A percentile compares a stretch with the other conserved stretches of the same genome.
Evolutionary conservation across 1,139 yeast species (phyloP).

Genomic region (Scheffersomyces quercinus): DNA sequence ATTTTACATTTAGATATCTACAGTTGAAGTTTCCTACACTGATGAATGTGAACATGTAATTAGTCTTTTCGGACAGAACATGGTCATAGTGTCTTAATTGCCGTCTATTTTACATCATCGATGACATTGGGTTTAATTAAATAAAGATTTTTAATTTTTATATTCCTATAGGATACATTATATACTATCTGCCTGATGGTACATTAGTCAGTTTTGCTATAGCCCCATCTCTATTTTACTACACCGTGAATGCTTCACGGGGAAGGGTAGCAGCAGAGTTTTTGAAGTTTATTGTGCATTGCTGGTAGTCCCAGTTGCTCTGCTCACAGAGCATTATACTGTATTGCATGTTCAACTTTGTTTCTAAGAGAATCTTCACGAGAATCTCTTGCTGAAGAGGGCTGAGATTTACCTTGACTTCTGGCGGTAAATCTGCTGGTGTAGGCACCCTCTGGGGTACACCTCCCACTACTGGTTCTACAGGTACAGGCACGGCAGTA

Average conservation of each 20-base stretch:
- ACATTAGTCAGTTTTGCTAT: neutral
- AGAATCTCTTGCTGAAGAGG: slow-evolving; percentile 67
- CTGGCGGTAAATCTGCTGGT: slow-evolving; percentile 49
- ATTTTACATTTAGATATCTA: no score
- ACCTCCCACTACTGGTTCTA: slow-evolving; percentile 7
- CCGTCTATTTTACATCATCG: no score
- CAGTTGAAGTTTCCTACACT: no score
- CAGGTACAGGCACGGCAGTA: slow-evolving; percentile 14
- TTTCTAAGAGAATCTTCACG: slow-evolving; percentile 65
- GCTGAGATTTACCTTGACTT: slow-evolving; percentile 51
- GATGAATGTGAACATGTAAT: no score
- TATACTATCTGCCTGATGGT: no score
- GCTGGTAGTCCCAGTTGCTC: slow-evolving; percentile 79
- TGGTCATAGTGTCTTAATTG: no score
- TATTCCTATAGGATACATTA: no score
- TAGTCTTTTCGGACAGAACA: no score
- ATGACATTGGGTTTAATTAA: no score
- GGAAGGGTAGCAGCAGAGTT: slow-evolving; percentile 54
- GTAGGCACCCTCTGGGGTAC: slow-evolving; percentile 21
- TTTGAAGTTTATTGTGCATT: slow-evolving; percentile 70
- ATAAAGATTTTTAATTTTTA: no score
- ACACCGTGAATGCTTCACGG: slow-evolving; percentile 35
- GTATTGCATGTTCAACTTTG: slow-evolving; percentile 75
- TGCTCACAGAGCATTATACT: slow-evolving; percentile 86
- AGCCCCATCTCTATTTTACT: slow-evolving; percentile 1